Evolutionary conservation across 2,329 filamentous ascomycete species (phyloP).

Genomic region (Colletotrichum musicola): DNA sequence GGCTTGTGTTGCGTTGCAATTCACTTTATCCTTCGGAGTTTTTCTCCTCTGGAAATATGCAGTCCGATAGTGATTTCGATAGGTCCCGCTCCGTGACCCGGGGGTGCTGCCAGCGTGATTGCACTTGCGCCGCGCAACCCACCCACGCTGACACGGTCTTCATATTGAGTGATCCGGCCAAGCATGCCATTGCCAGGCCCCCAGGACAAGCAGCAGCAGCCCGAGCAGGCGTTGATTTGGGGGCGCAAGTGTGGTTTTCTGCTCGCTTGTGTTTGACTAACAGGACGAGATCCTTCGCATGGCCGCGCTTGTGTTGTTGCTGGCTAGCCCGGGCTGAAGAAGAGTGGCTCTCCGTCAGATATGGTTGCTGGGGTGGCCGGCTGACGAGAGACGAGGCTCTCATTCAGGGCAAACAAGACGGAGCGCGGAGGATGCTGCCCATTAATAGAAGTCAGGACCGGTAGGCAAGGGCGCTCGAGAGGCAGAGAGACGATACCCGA

Average conservation of each 20-base stretch:
- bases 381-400: conserved; percentile 28
- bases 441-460: conserved; percentile 29
- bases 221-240: conserved; percentile 5
- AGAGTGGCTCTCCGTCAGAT: conserved; percentile 13
- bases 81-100: conserved; percentile 27
- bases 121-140: conserved; percentile 25
- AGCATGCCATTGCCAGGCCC: conserved; percentile 13
- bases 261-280: conserved; percentile 35
- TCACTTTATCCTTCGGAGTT: conserved; percentile 29
- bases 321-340: conserved; percentile 25
- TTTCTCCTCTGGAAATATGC: conserved; percentile 30
- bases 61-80: conserved; percentile 18
- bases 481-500: conserved; percentile 7
- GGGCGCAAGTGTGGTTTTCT: conserved; percentile 19
- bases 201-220: conserved; percentile 1
- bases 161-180: conserved; percentile 20
- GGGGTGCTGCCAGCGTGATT: conserved; percentile 16
- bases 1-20: conserved; percentile 29
- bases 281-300: conserved; percentile 21
- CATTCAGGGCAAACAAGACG: conserved; percentile 5
- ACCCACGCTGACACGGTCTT: conserved; percentile 19
- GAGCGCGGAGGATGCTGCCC: conserved; percentile 9
- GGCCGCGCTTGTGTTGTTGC: conserved; percentile 27
- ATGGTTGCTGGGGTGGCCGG: conserved; percentile 21
- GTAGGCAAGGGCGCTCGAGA: conserved; percentile 20